Evolutionary conservation across 2,329 filamentous ascomycete species (phyloP).

Genomic region (Diaporthe sp.): DNA sequence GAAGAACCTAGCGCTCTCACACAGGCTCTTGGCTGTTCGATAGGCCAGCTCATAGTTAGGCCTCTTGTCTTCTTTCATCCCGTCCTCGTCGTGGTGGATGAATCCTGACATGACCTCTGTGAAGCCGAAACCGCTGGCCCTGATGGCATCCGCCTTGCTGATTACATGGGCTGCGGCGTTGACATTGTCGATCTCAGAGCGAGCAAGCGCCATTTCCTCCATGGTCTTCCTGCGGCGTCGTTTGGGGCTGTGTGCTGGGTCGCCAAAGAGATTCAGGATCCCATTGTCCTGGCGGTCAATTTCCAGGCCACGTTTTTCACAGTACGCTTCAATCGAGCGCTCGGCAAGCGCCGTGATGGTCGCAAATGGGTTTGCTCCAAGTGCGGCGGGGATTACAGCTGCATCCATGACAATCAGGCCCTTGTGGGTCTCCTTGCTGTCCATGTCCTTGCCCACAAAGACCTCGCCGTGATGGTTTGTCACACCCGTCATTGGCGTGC

Average conservation of each 20-base stretch:
- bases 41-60: constrained; percentile 68
- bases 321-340: constrained; percentile 69
- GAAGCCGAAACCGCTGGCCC: constrained; percentile 69
- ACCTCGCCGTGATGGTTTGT: constrained; percentile 74
- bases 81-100: constrained; percentile 65
- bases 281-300: constrained; percentile 63
- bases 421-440: constrained; percentile 59
- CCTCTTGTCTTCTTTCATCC: constrained; percentile 58
- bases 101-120: constrained; percentile 76
- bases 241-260: constrained; percentile 56
- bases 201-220: constrained; percentile 41
- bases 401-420: constrained; percentile 75
- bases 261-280: constrained; percentile 67
- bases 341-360: constrained; percentile 80
- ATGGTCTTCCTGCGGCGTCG: constrained; percentile 21
- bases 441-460: constrained; percentile 62
- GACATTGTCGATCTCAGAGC: constrained; percentile 52
- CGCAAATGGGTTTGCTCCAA: constrained; percentile 76
- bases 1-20: constrained; percentile 71
- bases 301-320: constrained; percentile 55
- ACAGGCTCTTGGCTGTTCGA: constrained; percentile 65
- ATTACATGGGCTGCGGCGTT: constrained; percentile 55
- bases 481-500: constrained; percentile 69
- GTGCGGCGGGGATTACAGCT: constrained; percentile 71
- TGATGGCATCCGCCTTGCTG: constrained; percentile 57